Evolutionary conservation across 2,329 filamentous ascomycete genomes (phyloP), one percentile per base, ranked within the genome.

Genomic region (Plectosphaerella sp.): DNA sequence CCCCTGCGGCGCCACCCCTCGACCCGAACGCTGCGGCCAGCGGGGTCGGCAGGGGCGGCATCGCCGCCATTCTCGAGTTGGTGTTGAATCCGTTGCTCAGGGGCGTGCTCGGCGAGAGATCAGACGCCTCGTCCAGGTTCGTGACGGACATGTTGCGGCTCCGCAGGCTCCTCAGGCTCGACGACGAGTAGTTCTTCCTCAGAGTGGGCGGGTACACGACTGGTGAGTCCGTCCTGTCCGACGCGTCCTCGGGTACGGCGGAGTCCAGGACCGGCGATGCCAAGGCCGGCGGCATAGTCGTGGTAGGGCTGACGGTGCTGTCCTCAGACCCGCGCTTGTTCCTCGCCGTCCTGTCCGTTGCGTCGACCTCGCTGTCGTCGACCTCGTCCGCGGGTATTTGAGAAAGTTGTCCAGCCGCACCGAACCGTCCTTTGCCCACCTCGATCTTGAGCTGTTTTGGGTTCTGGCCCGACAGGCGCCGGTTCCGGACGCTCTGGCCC

Each of bases 391-490:
- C 47, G 49, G 22, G 39, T 24, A 43, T 18, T 18, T 43, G 41
- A 16, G 41, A 43, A 16, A 43, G 16, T 12, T 43, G 41, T 10
- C n/a, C 16, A 12, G 41, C 11, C 7, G 41, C 16, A n/a, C 41
- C 41, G 41, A 43, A 43, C 10, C 41, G 5, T 3, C 41, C 41
- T 49, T 54, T 69, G 9, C 66, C 60, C 0, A 91, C 97, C 67
- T 97, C 90, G 52, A 97, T 97, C 71, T 91, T 96, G 48, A 97
- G 75, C 62, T 92, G 88, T 65, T 89, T 92, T 14, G 82, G 74
- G 61, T 89, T 90, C 60, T 90, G 86, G 8, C 88, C 89, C 4
- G 92, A 96, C 33, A 96, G 72, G 56, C 92, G 82, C 54, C 92
- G 82, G 60, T 80, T 89, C 50, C 89, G 82, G 49, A 95, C 88